These are phyloP conservation scores for Yamadazyma aaseri DNA, from an alignment of 1,139 yeast species.

Conservation along the genomic window DNA sequence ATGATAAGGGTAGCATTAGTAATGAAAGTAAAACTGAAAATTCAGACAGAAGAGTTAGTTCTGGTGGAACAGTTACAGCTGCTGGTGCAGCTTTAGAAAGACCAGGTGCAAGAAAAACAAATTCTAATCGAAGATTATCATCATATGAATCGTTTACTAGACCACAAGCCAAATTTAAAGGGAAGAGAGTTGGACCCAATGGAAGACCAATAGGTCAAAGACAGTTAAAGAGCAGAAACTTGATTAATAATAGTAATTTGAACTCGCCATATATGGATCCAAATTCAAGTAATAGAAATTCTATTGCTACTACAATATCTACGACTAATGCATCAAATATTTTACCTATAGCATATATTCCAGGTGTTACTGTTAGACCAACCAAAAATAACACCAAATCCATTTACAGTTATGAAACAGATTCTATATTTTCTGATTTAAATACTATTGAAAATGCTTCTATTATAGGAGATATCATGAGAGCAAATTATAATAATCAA, in stretches of 20 bases:
- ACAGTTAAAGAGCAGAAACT: constrained; percentile 13
- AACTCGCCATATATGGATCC: constrained; percentile 24
- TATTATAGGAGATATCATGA: constrained; percentile 49
- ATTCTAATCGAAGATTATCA: constrained; percentile 31
- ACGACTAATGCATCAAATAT: constrained; percentile 80
- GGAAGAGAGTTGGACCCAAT: constrained; percentile 14
- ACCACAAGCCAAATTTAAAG: constrained; percentile 26
- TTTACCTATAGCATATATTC: constrained; percentile 91
- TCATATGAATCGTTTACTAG: constrained; percentile 48
- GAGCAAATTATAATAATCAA: constrained; percentile 22
- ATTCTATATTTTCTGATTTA: constrained; percentile 52
- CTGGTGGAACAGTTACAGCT: constrained; percentile 3
- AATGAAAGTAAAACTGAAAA: constrained; percentile 12
- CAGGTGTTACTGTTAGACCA: constrained; percentile 80
- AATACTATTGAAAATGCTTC: constrained; percentile 55
- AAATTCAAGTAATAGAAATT: constrained; percentile 32
- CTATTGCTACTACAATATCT: constrained; percentile 60
- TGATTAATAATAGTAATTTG: constrained; percentile 7
- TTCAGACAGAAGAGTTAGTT: constrained; percentile 3
- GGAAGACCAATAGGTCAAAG: constrained; percentile 12
- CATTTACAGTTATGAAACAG: constrained; percentile 49
- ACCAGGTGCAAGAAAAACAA: constrained; percentile 9
- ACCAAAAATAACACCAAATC: constrained; percentile 46
- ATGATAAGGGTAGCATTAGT: constrained; percentile 18
- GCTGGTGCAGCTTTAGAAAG: constrained; percentile 6